Percentiles rank a stretch among this genome's conserved stretches.
Conservation (phyloP, 2,329 filamentous ascomycete species). For the Thielaviopsis punctulata region DNA sequence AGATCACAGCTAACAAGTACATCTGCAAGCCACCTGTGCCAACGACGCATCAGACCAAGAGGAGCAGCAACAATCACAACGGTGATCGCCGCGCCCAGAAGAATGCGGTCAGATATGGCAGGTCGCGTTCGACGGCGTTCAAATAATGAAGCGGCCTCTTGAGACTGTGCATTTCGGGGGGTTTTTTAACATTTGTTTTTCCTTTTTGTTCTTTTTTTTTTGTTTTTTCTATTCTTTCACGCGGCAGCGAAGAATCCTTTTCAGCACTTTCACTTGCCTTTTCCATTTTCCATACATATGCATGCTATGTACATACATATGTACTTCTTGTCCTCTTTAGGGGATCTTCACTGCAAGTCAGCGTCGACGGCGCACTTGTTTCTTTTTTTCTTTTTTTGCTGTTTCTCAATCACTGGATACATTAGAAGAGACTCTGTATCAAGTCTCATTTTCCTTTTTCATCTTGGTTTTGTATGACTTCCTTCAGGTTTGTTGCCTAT, state of each 20-base stretch:
- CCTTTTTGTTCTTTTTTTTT: neutral
- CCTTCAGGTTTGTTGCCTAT: too few species aligned
- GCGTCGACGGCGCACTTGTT: neutral
- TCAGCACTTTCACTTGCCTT: too few species aligned
- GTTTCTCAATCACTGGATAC: neutral
- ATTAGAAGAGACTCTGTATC: too few species aligned
- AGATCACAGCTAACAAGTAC: neutral
- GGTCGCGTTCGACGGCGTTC: too few species aligned
- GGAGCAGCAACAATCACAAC: too few species aligned
- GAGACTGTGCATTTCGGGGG: neutral
- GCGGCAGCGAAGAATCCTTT: neutral
- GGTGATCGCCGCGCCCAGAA: too few species aligned
- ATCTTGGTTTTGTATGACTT: too few species aligned
- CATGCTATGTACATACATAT: too few species aligned
- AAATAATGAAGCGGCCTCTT: too few species aligned
- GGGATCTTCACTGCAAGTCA: neutral
- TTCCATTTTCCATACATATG: too few species aligned
- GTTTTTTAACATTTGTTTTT: neutral
- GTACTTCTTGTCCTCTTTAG: neutral
- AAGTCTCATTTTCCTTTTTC: too few species aligned
- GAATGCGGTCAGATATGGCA: too few species aligned
- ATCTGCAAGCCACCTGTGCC: neutral
- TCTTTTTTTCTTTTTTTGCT: neutral
- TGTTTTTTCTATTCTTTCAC: neutral
- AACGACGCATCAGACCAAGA: conserved; percentile 9